These are phyloP conservation scores for Cercophora sp. DNA, from an alignment of 495 filamentous ascomycete genomes.

Conservation along the genomic window DNA sequence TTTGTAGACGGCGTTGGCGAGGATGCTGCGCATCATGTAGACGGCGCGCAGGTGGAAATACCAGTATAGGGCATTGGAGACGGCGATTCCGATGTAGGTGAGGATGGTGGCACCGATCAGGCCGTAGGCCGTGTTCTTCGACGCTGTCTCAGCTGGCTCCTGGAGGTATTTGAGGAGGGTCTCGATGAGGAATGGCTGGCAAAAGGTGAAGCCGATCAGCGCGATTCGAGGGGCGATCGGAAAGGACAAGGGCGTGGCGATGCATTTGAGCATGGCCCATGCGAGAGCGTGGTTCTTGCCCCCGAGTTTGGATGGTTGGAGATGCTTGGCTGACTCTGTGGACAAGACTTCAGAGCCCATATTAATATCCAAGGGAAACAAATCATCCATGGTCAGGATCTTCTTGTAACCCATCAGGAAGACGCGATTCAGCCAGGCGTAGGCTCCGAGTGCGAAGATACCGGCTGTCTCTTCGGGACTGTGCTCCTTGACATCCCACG, in stretches of 20 bases:
- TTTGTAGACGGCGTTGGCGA: conserved; percentile 55
- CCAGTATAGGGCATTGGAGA: conserved; percentile 48
- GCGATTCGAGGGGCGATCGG: conserved; percentile 30
- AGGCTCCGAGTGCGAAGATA: conserved; percentile 28
- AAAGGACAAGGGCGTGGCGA: conserved; percentile 28
- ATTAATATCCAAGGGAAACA: conserved; percentile 27
- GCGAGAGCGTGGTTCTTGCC: conserved; percentile 16
- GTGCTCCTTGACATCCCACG: conserved; percentile 21
- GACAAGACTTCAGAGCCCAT: conserved; percentile 21
- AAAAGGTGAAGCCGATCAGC: conserved; percentile 49
- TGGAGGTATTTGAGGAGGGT: conserved; percentile 44
- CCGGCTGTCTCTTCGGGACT: conserved; percentile 58
- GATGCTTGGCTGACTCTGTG: conserved; percentile 1
- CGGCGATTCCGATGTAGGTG: conserved; percentile 28
- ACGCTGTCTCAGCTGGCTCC: conserved; percentile 33
- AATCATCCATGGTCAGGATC: conserved; percentile 17
- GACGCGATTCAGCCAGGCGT: conserved; percentile 23
- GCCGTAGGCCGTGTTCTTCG: conserved; percentile 39
- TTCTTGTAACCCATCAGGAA: conserved; percentile 20
- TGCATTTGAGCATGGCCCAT: conserved; percentile 14
- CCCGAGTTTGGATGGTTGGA: conserved; percentile 9
- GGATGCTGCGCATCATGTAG: conserved; percentile 56
- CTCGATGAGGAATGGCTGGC: conserved; percentile 62
- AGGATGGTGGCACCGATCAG: conserved; percentile 32
- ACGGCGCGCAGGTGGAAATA: conserved; percentile 56